phyloP scores from a whole-genome alignment of 1,284 basidiomycete species.

The Mrakiaceae sp. region DNA sequence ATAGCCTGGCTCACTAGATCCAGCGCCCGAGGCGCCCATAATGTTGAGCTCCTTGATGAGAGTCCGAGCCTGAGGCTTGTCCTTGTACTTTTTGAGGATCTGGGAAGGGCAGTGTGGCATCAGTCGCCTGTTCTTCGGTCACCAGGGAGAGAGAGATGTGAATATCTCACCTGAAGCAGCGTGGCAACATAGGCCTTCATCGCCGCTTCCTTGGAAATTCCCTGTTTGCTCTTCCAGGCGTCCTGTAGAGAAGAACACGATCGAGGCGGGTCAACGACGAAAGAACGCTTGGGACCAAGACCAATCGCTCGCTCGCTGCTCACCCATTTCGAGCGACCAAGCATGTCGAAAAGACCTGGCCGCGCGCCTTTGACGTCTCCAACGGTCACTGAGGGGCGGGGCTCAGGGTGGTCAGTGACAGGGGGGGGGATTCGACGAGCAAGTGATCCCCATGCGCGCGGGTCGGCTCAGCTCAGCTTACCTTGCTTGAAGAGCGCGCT shows the following conservation, averaged over 20 bases:
- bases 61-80: constrained; percentile 63
- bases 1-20: too few relatives aligned
- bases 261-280: constrained; percentile 22
- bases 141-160: not conserved
- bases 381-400: constrained; percentile 53
- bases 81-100: constrained; percentile 71
- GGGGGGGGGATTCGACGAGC: not conserved
- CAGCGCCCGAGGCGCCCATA: too few relatives aligned
- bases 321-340: constrained; percentile 81
- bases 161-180: constrained; percentile 53
- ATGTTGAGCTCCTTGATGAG: constrained; percentile 55
- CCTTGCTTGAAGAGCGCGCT: constrained; percentile 64
- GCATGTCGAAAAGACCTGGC: constrained; percentile 82
- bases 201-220: constrained; percentile 60
- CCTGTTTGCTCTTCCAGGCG: constrained; percentile 77
- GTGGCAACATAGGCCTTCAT: constrained; percentile 80
- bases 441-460: too few relatives aligned
- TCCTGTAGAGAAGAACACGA: constrained; percentile 47
- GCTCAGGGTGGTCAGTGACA: constrained; percentile 3
- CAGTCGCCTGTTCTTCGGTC: not conserved
- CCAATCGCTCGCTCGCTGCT: constrained; percentile 16
- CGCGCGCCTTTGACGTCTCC: constrained; percentile 69
- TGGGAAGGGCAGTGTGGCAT: constrained; percentile 26
- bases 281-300: not conserved
- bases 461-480: constrained; percentile 25